phyloP scores from a whole-genome alignment of 2,329 filamentous ascomycete genomes.

The Rutstroemia sp. region DNA sequence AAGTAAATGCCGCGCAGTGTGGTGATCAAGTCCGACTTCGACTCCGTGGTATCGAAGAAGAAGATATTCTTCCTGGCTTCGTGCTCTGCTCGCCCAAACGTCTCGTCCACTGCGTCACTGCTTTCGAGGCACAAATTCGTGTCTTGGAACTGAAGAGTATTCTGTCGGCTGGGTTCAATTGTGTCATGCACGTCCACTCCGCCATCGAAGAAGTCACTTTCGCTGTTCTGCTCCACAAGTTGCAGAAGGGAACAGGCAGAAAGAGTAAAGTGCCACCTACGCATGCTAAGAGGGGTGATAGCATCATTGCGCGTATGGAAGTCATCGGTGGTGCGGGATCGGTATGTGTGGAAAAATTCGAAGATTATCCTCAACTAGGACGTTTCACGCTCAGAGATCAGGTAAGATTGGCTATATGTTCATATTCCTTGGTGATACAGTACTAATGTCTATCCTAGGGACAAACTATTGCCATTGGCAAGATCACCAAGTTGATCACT shows the following conservation, averaged over 20 bases:
- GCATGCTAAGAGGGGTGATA: slow-evolving; percentile 73
- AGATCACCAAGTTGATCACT: slow-evolving; percentile 85
- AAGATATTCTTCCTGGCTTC: slow-evolving; percentile 91
- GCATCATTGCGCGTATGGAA: slow-evolving; percentile 88
- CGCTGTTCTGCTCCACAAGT: slow-evolving; percentile 76
- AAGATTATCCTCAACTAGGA: slow-evolving; percentile 91
- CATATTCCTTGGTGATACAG: not conserved
- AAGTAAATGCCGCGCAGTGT: slow-evolving; percentile 72
- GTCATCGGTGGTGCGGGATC: slow-evolving; percentile 77
- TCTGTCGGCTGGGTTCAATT: slow-evolving; percentile 91
- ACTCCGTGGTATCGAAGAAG: slow-evolving; percentile 91
- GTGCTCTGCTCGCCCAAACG: slow-evolving; percentile 93
- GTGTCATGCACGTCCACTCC: slow-evolving; percentile 93
- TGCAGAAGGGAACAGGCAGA: slow-evolving; percentile 88
- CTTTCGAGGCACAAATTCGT: slow-evolving; percentile 94
- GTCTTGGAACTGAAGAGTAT: slow-evolving; percentile 94
- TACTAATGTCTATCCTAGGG: slow-evolving; percentile 49
- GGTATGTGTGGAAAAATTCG: slow-evolving; percentile 90
- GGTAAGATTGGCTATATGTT: slow-evolving; percentile 39
- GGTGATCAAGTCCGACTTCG: slow-evolving; percentile 93
- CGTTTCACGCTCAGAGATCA: slow-evolving; percentile 86
- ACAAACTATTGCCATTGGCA: slow-evolving; percentile 98
- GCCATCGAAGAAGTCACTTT: slow-evolving; percentile 98
- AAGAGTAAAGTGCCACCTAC: slow-evolving; percentile 91
- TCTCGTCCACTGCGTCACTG: slow-evolving; percentile 79